phyloP scores from a whole-genome alignment of 352 stramenopile species.

The Phytophthora pinifolia region DNA sequence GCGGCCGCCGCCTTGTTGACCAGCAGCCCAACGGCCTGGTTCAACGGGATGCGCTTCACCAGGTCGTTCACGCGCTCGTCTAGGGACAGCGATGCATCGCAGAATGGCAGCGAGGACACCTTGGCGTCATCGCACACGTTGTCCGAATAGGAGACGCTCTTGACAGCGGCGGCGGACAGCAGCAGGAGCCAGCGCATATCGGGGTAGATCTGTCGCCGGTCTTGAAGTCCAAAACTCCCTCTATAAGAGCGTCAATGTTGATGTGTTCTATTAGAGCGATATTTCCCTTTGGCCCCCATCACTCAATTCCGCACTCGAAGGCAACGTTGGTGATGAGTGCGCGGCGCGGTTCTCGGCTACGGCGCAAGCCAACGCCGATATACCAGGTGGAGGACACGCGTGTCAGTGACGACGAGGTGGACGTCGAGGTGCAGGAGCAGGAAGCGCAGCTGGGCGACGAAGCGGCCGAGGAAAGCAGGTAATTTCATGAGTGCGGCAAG shows the following conservation, averaged over 20 bases:
- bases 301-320: conserved; percentile 18
- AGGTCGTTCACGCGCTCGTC: conserved; percentile 68
- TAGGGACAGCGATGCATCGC: conserved; percentile 50
- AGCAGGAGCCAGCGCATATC: conserved; percentile 20
- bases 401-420: conserved; percentile 17
- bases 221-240: conserved; percentile 14
- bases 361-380: conserved; percentile 63
- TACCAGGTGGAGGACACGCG: conserved; percentile 72
- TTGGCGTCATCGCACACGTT: conserved; percentile 52
- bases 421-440: conserved; percentile 20
- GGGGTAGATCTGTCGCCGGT: too few relatives aligned
- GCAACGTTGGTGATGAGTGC: conserved; percentile 29
- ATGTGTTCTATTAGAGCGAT: conserved; percentile 8
- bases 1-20: conserved; percentile 56
- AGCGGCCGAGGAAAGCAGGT: conserved; percentile 31
- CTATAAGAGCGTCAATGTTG: neutral
- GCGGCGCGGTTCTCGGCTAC: conserved; percentile 62
- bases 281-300: conserved; percentile 19
- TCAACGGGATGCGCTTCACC: conserved; percentile 56
- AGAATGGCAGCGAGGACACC: conserved; percentile 64
- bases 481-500: conserved; percentile 17
- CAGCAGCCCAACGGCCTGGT: conserved; percentile 71
- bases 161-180: neutral
- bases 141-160: conserved; percentile 28
- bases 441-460: conserved; percentile 14